Base-by-base conservation (phyloP, 2,329 filamentous ascomycete genomes). In the Nothopassalora personata region DNA sequence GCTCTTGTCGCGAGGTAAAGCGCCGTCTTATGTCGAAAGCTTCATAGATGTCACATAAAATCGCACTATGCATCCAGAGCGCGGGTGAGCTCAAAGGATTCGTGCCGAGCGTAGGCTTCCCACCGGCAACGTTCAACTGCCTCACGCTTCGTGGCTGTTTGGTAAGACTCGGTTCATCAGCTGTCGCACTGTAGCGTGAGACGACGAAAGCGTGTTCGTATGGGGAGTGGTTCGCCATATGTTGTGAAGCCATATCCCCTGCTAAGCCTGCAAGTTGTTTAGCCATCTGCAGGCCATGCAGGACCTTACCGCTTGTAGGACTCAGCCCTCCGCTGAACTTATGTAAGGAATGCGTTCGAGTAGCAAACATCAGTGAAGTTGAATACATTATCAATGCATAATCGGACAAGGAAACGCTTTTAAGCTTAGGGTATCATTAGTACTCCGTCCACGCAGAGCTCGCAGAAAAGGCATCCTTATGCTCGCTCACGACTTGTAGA, bases 401-500 rank as follows among this genome's bases (percentile, higher is more conserved):
- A 30, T 15, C 34, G 10, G n/a, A 51, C 13, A 11, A 51, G n/a
- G 30, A 10, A 18, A 51, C 13, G 10, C 28, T 51, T 51, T 51
- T 34, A 49, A 6, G 46, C 46, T 15, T 18, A 10, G 49, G 49
- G 49, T 51, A 51, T 51, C n/a, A 15, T 34, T 34, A 28, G 15
- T 51, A 18, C 49, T 51, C 11, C 19, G 10, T 34, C 46, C 46
- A 49, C 28, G n/a, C 23, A 51, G 30, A 13, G n/a, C 49, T 34
- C 46, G 8, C 8, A 13, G n/a, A 45, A 43, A n/a, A 34, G 23
- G 11, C 46, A 15, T 49, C 9, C 46, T 9, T 15, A 34, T 34
- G n/a, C 28, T 13, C 49, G 30, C 27, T 86, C 77, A 97, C 75
- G 96, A 92, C 68, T 86, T 81, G 69, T 97, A 75, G 91, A 94